Base-by-base conservation (phyloP, 2,329 filamentous ascomycete genomes). In the Didymosphaeria variabile region DNA sequence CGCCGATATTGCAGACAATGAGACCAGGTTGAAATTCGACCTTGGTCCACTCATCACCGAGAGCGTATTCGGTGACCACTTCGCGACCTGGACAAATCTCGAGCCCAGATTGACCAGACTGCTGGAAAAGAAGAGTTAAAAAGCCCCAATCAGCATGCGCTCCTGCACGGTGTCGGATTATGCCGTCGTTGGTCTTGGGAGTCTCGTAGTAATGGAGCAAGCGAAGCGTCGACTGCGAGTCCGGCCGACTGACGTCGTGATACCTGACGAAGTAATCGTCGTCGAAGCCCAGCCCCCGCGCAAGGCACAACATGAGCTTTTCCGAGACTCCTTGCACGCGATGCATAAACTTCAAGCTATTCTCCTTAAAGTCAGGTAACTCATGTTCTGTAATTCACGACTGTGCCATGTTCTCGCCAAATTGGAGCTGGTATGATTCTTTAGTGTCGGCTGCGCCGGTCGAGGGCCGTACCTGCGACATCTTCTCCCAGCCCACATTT, bases 131-230 rank as follows among this genome's bases (percentile, higher is more conserved):
- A 46, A 90, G 76, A 0, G 87, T 89, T n/a, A 88, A 64, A 60
- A 88, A 83, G 60, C 83, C 85, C 84, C 86, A 89, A 70, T 89
- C 87, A 0, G 85, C 84, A 69, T 89, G 87, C n/a, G 86, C 84
- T n/a, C 87, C 87, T 0, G 86, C 86, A 32, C 87, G 81, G 69
- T 85, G 83, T 68, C 84, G 87, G 1, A 77, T 79, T 12, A 79
- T 74, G 7, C 69, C 58, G 17, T 75, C 62, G 57, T 77, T 66
- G 77, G 80, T 49, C 40, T 70, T 67, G 3, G 77, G 75, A 2
- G 71, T 67, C 45, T 62, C 71, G 38, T 71, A 73, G 70, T 88
- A 88, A 69, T 87, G 85, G 26, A 89, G 74, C 23, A 86, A 70
- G 1, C 85, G 74, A 55, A 85, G 78, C 13, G 85, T 84, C 0